phyloP scores from a whole-genome alignment of 352 stramenopile genomes.

The Halophytophthora polymorphica region DNA sequence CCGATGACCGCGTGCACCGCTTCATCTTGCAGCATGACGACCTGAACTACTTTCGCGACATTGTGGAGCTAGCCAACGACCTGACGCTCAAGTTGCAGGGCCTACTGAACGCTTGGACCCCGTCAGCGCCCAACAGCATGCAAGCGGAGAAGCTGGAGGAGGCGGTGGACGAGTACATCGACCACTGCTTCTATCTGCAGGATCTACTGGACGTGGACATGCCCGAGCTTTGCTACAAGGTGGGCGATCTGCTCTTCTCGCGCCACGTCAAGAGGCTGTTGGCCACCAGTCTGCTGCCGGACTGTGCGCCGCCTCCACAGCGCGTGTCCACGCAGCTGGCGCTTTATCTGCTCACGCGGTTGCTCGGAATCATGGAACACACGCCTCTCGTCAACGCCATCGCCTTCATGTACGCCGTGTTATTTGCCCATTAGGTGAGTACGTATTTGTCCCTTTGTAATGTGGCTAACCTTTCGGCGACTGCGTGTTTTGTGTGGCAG shows the following conservation, averaged over 20 bases:
- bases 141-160: slow-evolving; percentile 78
- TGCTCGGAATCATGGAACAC: slow-evolving; percentile 77
- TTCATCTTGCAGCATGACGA: slow-evolving; percentile 77
- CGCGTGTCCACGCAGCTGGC: slow-evolving; percentile 74
- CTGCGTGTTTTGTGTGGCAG: slow-evolving; percentile 11
- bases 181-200: slow-evolving; percentile 85
- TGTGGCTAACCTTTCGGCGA: background rate
- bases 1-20: slow-evolving; percentile 66
- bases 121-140: slow-evolving; percentile 10
- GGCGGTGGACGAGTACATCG: slow-evolving; percentile 75
- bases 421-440: background rate
- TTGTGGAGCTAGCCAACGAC: slow-evolving; percentile 73
- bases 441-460: background rate
- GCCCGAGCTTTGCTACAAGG: slow-evolving; percentile 77
- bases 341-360: slow-evolving; percentile 70
- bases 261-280: slow-evolving; percentile 67
- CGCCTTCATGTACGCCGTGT: slow-evolving; percentile 54
- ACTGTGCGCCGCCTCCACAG: slow-evolving; percentile 68
- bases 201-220: slow-evolving; percentile 83
- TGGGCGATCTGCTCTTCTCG: slow-evolving; percentile 72
- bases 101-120: slow-evolving; percentile 60
- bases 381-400: slow-evolving; percentile 81
- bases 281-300: slow-evolving; percentile 67
- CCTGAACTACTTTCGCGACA: slow-evolving; percentile 77
- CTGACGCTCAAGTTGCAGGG: slow-evolving; percentile 76